Percentiles rank a stretch among this genome's conserved stretches.
phyloP scores from a whole-genome alignment of 2,329 filamentous ascomycete genomes.

The Aspergillus phoenicis region DNA sequence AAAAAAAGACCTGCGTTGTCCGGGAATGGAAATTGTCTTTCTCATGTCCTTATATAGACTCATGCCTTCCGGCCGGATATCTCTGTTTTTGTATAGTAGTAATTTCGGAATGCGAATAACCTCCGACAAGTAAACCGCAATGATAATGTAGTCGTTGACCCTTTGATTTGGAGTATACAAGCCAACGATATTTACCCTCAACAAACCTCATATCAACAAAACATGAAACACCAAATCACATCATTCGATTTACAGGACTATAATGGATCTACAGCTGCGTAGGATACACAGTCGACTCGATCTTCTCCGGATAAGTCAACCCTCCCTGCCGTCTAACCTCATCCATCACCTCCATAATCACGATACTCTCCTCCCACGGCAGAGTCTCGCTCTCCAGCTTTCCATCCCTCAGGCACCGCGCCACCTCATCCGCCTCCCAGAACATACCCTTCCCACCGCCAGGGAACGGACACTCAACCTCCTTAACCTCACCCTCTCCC shows the following conservation, averaged over 20 bases:
- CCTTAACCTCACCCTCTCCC: slow-evolving; percentile 48
- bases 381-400: slow-evolving; percentile 72
- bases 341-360: slow-evolving; percentile 83
- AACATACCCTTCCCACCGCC: slow-evolving; percentile 79
- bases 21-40: slow-evolving; percentile 19
- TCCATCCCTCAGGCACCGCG: slow-evolving; percentile 73
- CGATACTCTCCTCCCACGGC: slow-evolving; percentile 74
- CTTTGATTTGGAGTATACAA: no score
- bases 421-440: slow-evolving; percentile 82
- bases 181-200: no score
- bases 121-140: slow-evolving; percentile 10
- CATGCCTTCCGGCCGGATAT: slow-evolving; percentile 15
- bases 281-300: slow-evolving; percentile 63
- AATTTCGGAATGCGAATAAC: slow-evolving; percentile 18
- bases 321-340: slow-evolving; percentile 65
- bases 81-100: slow-evolving; percentile 39
- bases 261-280: slow-evolving; percentile 38
- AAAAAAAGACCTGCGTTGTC: not conserved
- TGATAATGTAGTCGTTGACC: not conserved
- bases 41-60: slow-evolving; percentile 22
- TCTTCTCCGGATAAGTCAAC: slow-evolving; percentile 65
- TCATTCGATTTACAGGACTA: not conserved
- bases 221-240: no score
- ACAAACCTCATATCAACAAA: no score
- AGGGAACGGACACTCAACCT: slow-evolving; percentile 50